phyloP scores from a whole-genome alignment of 345 rosid genomes.

The Populus davidiana region DNA sequence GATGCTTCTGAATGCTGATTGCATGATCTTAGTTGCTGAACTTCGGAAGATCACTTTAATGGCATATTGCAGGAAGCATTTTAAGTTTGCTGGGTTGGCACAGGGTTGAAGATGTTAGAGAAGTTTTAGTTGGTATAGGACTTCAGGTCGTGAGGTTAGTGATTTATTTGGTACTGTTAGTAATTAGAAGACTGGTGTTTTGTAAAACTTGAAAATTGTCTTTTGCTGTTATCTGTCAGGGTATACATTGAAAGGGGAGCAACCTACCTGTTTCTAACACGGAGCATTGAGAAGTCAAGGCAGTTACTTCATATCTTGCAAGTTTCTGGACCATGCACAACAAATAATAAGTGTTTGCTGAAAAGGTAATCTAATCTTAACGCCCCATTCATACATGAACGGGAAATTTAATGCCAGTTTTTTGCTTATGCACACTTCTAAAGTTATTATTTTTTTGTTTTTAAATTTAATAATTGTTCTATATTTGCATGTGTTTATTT shows the following conservation, averaged over 20 bases:
- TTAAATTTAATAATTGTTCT: constrained; percentile 2
- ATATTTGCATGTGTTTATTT: constrained; percentile 12
- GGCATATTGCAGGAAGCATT: constrained; percentile 49
- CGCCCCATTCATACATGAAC: constrained; percentile 7
- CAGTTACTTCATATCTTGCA: constrained; percentile 52
- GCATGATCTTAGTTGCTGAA: constrained; percentile 10
- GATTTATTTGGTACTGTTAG: constrained; percentile 17
- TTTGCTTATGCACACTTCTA: not conserved
- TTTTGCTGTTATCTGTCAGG: constrained; percentile 36
- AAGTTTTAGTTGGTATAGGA: constrained; percentile 70
- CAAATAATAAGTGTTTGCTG: constrained; percentile 38
- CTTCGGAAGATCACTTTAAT: constrained; percentile 27
- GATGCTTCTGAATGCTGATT: constrained; percentile 13
- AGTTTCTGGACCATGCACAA: constrained; percentile 38
- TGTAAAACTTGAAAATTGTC: constrained; percentile 16
- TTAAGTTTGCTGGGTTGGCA: constrained; percentile 64
- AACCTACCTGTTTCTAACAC: constrained; percentile 61
- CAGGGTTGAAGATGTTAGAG: constrained; percentile 64
- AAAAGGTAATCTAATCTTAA: constrained; percentile 52
- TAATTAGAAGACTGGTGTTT: not conserved
- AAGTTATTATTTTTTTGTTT: not conserved
- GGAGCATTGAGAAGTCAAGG: constrained; percentile 64
- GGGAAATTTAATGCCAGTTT: constrained; percentile 6
- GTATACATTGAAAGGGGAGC: constrained; percentile 47
- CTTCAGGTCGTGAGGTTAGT: constrained; percentile 88